Conservation (phyloP, 805 yeast species). For the Tetrapisispora iriomotensis region DNA sequence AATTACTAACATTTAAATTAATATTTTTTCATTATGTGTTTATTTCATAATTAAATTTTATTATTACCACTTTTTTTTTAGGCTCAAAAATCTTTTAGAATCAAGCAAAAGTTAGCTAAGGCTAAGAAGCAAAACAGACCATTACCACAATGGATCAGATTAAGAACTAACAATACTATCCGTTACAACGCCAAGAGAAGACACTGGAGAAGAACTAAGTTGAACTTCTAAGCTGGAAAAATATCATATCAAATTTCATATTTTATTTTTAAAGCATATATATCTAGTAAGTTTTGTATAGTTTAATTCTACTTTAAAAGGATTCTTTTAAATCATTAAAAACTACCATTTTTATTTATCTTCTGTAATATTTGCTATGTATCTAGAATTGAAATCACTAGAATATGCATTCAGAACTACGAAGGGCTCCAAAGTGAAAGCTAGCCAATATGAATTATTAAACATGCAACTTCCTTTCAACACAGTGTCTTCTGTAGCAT, state of each 20-base stretch:
- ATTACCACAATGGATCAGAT: constrained; percentile 98
- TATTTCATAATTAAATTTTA: neutral
- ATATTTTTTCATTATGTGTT: neutral
- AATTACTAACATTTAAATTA: constrained; percentile 1
- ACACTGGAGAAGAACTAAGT: constrained; percentile 99
- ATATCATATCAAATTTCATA: constrained; percentile 1
- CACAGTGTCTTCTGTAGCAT: too few species aligned
- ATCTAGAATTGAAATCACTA: too few species aligned
- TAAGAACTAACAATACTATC: constrained; percentile 93
- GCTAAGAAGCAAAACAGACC: constrained; percentile 99
- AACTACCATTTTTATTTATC: neutral
- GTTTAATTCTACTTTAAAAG: constrained; percentile 5
- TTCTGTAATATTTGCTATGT: too few species aligned
- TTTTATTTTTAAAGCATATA: constrained; percentile 5
- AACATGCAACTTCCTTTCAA: too few species aligned
- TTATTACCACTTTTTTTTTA: constrained; percentile 18
- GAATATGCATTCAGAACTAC: neutral
- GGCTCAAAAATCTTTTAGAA: constrained; percentile 92
- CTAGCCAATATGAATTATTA: too few species aligned
- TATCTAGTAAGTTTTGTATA: constrained; percentile 5
- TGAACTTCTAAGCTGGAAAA: constrained; percentile 61
- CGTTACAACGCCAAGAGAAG: constrained; percentile 99
- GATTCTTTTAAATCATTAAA: constrained; percentile 1
- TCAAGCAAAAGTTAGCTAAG: constrained; percentile 97
- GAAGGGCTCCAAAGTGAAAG: neutral